A percentile compares a stretch with the other conserved stretches of the same genome.
These are phyloP conservation scores for Nepenthes gracilis DNA, from an alignment of 148 eudicot species.

Conservation along the genomic window DNA sequence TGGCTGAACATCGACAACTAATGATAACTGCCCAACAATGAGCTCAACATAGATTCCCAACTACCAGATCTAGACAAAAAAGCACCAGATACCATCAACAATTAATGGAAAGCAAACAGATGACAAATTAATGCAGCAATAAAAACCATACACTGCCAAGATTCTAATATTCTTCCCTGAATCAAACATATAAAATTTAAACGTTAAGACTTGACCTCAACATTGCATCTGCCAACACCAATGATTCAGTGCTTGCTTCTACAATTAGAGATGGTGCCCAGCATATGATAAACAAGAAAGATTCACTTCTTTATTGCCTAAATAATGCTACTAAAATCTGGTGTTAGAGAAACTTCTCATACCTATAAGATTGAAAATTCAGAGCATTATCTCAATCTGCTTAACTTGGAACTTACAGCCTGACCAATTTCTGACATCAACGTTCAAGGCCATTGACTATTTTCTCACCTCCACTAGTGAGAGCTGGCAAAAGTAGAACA, in stretches of 20 bases:
- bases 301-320: not conserved
- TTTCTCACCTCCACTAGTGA: slow-evolving; percentile 72
- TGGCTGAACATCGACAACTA: too few relatives aligned
- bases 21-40: too few relatives aligned
- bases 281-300: slow-evolving; percentile 6
- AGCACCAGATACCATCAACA: too few relatives aligned
- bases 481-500: slow-evolving; percentile 80
- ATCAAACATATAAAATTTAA: slow-evolving; percentile 1
- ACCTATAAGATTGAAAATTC: not conserved
- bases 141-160: too few relatives aligned
- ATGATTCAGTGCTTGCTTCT: slow-evolving; percentile 77
- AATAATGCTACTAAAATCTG: too few relatives aligned
- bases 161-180: not conserved
- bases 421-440: slow-evolving; percentile 99
- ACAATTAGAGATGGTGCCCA: slow-evolving; percentile 81
- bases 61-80: too few relatives aligned
- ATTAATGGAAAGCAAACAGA: too few relatives aligned
- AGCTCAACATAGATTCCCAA: too few relatives aligned
- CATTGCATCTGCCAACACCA: slow-evolving; percentile 64
- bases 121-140: too few relatives aligned
- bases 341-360: too few relatives aligned
- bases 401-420: slow-evolving; percentile 58
- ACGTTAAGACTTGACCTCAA: slow-evolving; percentile 44
- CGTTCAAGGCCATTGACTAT: slow-evolving; percentile 73
- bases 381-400: not conserved